Evolutionary conservation across 345 rosid species (phyloP), one percentile per base, ranked within the genome.

Genomic region (Raphanus raphanistrum): DNA sequence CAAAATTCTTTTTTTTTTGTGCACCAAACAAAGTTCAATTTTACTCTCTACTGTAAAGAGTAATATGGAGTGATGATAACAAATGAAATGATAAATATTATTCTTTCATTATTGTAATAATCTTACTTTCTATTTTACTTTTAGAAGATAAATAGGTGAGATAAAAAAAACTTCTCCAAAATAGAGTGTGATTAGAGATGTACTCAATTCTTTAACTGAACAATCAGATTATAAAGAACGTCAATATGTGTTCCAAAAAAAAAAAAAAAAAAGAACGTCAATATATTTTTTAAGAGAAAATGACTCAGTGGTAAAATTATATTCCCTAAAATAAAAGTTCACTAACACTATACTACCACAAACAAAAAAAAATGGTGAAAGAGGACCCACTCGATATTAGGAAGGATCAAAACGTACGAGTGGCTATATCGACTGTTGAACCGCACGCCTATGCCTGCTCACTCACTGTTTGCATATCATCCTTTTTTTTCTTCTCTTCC

Each of bases 391-490:
- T 21, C 27, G 66, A 67, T 26, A 21, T 29, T 21, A 21, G 73
- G 45, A 26, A 45, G 29, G 35, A 43, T 54, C 12, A 26, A 69
- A 33, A 63, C 64, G 70, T 62, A 61, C 63, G 63, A 29, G 73
- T 41, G 66, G 32, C 35, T 67, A 25, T 45, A 33, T 62, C 57
- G 38, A 76, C 75, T 76, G 64, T 76, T 76, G 43, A 70, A 69
- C 43, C 70, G 80, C 80, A 76, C 75, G 80, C 75, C 75, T 76
- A 41, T 13, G 48, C 3, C 48, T 10, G 43, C 48, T 41, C 48
- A 38, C 29, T 54, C 43, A 16, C 74, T 70, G 35, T 70, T 41
- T 60, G 17, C 36, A 71, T 38, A 59, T 27, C 73, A 33, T 70
- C 54, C 16, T 13, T 45, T 12, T 12, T 50, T 21, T 28, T 28